These are phyloP conservation scores for Penicillium argentinense DNA, from an alignment of 495 filamentous ascomycete genomes.

Conservation along the genomic window DNA sequence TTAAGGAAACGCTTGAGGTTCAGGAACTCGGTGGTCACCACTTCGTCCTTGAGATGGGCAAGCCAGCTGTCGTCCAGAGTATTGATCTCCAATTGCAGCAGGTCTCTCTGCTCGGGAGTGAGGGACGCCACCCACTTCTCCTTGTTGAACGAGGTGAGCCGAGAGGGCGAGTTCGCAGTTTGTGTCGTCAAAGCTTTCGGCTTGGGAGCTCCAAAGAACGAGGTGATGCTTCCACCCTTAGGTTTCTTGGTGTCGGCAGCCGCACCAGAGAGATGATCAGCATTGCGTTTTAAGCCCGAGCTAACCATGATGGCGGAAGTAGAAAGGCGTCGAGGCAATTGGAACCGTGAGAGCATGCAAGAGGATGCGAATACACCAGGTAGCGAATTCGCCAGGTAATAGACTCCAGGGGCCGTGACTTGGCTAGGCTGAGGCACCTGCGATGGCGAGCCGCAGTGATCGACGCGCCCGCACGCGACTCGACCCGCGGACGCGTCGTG, in stretches of 20 bases:
- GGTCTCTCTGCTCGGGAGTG: slow-evolving; percentile 74
- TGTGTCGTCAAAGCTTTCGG: slow-evolving; percentile 33
- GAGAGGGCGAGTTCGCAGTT: slow-evolving; percentile 15
- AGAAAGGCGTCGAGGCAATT: not conserved
- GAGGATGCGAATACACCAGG: too few species aligned
- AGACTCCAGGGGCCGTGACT: too few species aligned
- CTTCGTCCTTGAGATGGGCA: slow-evolving; percentile 77
- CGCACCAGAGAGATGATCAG: slow-evolving; percentile 30
- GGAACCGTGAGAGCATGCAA: not conserved
- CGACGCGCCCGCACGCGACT: slow-evolving; percentile 19
- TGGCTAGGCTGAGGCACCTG: too few species aligned
- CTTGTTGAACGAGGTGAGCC: slow-evolving; percentile 73
- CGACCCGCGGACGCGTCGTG: slow-evolving; percentile 18
- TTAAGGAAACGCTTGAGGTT: slow-evolving; percentile 85
- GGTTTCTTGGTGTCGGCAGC: slow-evolving; percentile 55
- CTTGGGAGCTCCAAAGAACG: slow-evolving; percentile 63
- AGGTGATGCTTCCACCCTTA: slow-evolving; percentile 64
- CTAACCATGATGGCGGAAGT: slow-evolving; percentile 27
- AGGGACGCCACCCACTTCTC: slow-evolving; percentile 78
- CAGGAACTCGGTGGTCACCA: slow-evolving; percentile 74
- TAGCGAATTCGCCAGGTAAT: too few species aligned
- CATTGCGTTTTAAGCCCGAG: slow-evolving; percentile 35
- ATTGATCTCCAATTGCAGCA: slow-evolving; percentile 86
- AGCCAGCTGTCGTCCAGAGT: slow-evolving; percentile 92
- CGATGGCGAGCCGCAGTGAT: too few species aligned